Evolutionary conservation across 805 yeast genomes (phyloP).

Genomic region (Debaryomyces prosopidis): DNA sequence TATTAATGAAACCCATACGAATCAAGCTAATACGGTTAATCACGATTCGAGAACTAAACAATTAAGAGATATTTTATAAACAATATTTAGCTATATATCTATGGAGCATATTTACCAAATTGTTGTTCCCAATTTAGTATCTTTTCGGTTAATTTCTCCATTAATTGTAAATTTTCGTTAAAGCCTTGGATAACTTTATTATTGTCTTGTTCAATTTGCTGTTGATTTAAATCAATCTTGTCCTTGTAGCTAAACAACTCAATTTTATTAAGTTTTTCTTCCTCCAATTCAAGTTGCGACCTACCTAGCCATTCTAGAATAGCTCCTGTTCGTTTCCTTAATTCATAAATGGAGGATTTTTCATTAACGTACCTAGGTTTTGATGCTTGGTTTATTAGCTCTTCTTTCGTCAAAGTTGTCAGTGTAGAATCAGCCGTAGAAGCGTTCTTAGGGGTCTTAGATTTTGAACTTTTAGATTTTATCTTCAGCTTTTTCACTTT

Average conservation of each 20-base stretch:
- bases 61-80: slow-evolving; percentile 30
- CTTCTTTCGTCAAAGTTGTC: slow-evolving; percentile 32
- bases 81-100: slow-evolving; percentile 1
- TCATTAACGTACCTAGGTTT: slow-evolving; percentile 83
- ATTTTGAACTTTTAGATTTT: neutral
- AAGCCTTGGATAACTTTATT: slow-evolving; percentile 42
- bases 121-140: slow-evolving; percentile 78
- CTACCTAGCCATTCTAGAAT: slow-evolving; percentile 88
- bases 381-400: slow-evolving; percentile 66
- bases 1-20: slow-evolving; percentile 17
- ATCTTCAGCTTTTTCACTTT: slow-evolving; percentile 10
- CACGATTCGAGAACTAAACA: slow-evolving; percentile 33
- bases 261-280: slow-evolving; percentile 62
- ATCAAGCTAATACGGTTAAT: neutral
- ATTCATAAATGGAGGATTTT: slow-evolving; percentile 73
- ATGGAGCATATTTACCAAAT: slow-evolving; percentile 54
- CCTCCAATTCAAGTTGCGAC: slow-evolving; percentile 78
- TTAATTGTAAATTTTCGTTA: slow-evolving; percentile 58
- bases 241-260: slow-evolving; percentile 49
- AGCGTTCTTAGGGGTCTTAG: neutral
- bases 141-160: slow-evolving; percentile 74
- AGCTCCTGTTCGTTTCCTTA: slow-evolving; percentile 85
- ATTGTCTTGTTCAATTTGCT: slow-evolving; percentile 24
- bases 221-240: slow-evolving; percentile 19
- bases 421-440: slow-evolving; percentile 13